Evolutionary conservation across 768 basidiomycete species (phyloP).

Genomic region (Pholiota microspora): DNA sequence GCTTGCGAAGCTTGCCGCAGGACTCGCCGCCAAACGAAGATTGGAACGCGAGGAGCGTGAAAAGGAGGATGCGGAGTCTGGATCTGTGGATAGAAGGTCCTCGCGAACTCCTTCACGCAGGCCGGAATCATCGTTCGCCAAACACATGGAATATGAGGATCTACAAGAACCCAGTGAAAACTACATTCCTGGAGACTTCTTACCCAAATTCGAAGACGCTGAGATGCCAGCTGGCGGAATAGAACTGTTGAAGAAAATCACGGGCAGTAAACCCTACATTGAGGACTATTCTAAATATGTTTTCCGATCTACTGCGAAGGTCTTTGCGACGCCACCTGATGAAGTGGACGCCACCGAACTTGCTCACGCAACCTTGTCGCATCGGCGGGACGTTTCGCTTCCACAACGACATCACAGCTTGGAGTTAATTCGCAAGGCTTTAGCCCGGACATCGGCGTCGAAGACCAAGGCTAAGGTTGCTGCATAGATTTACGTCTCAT

Average conservation of each 20-base stretch:
- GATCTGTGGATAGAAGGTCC: not conserved
- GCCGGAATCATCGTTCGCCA: not conserved
- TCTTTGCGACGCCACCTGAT: not conserved
- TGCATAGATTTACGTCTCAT: not conserved
- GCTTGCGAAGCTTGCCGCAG: not conserved
- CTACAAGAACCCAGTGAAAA: not conserved
- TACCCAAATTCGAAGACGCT: too few relatives aligned
- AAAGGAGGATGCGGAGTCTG: not conserved
- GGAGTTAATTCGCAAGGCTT: conserved; percentile 1
- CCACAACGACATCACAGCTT: conserved; percentile 6
- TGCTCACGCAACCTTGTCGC: conserved; percentile 9
- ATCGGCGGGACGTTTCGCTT: conserved; percentile 8
- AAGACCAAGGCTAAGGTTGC: not conserved
- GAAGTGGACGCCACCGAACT: conserved; percentile 7
- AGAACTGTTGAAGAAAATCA: too few relatives aligned
- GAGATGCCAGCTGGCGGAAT: too few relatives aligned
- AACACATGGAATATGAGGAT: not conserved
- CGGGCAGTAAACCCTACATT: too few relatives aligned
- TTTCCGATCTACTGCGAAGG: not conserved
- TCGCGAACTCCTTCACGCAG: not conserved
- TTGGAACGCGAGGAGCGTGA: conserved; percentile 15
- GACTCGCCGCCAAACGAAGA: conserved; percentile 18
- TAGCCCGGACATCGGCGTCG: not conserved
- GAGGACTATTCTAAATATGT: conserved; percentile 9
- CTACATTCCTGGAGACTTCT: too few relatives aligned